Percentiles rank a stretch among this genome's conserved stretches.
Evolutionary conservation across 768 basidiomycete species (phyloP).

Genomic region (Tephrocybe rancida): DNA sequence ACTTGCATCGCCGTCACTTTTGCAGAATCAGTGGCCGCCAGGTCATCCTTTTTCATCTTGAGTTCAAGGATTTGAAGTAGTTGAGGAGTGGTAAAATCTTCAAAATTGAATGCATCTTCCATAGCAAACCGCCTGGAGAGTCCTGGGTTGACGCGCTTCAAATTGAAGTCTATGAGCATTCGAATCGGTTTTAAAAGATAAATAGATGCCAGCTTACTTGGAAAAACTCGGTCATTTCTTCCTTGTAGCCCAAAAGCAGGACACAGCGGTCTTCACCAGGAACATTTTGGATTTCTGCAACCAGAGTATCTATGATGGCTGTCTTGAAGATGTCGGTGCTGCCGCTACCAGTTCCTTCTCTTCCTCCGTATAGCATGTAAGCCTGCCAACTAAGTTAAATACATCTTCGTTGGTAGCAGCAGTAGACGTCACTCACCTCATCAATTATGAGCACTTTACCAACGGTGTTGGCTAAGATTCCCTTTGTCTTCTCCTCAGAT

Average conservation of each 20-base stretch:
- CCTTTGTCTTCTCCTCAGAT: constrained; percentile 67
- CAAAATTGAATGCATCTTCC: constrained; percentile 67
- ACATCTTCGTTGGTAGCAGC: background rate
- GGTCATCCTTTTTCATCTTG: constrained; percentile 60
- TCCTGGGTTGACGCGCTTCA: constrained; percentile 75
- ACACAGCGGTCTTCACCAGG: constrained; percentile 75
- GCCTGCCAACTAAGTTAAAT: constrained; percentile 50
- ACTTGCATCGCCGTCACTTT: constrained; percentile 59
- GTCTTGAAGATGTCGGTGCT: constrained; percentile 57
- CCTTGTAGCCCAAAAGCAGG: constrained; percentile 64
- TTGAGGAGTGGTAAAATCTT: constrained; percentile 60
- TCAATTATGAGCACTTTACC: constrained; percentile 76
- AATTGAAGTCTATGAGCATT: no score
- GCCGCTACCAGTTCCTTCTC: constrained; percentile 28
- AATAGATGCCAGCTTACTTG: constrained; percentile 42
- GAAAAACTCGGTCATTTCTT: constrained; percentile 75
- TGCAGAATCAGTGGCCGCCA: constrained; percentile 56
- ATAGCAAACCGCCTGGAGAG: constrained; percentile 67
- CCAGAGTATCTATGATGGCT: constrained; percentile 73
- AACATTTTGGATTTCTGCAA: constrained; percentile 70
- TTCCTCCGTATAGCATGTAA: constrained; percentile 62
- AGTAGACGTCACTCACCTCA: constrained; percentile 42
- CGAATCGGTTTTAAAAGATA: background rate
- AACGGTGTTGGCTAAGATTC: constrained; percentile 54
- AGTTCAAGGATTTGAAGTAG: constrained; percentile 53